A percentile compares a stretch with the other conserved stretches of the same genome.
Conservation (phyloP, 352 stramenopile genomes). For the Phytophthora multivora region DNA sequence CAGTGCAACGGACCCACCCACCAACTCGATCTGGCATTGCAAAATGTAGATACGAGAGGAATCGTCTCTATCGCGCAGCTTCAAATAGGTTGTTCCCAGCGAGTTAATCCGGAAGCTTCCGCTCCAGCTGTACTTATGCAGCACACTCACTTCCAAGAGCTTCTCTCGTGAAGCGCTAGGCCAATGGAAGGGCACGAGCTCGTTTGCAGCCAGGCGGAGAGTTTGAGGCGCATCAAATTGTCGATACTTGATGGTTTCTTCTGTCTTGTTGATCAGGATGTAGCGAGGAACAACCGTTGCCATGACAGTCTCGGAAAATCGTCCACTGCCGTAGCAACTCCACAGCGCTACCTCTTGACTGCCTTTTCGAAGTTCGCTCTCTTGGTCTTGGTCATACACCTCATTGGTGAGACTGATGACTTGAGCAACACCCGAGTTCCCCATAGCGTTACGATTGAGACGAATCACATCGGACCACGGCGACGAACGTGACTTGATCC, state of each 20-base stretch:
- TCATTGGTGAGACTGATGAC: slow-evolving; percentile 85
- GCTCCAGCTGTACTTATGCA: slow-evolving; percentile 85
- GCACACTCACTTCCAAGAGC: slow-evolving; percentile 83
- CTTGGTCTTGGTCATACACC: slow-evolving; percentile 57
- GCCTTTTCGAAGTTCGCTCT: slow-evolving; percentile 66
- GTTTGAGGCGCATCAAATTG: slow-evolving; percentile 80
- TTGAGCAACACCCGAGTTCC: slow-evolving; percentile 87
- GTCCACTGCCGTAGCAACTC: slow-evolving; percentile 83
- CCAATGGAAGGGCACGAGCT: slow-evolving; percentile 87
- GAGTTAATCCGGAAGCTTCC: slow-evolving; percentile 88
- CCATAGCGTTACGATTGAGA: slow-evolving; percentile 88
- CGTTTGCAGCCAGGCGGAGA: slow-evolving; percentile 71
- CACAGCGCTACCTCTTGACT: slow-evolving; percentile 85
- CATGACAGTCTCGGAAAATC: slow-evolving; percentile 87
- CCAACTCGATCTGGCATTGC: slow-evolving; percentile 86
- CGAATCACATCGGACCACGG: slow-evolving; percentile 87
- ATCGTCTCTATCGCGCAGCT: slow-evolving; percentile 75
- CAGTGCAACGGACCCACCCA: slow-evolving; percentile 84
- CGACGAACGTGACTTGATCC: slow-evolving; percentile 75
- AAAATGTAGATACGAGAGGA: slow-evolving; percentile 87
- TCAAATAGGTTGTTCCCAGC: slow-evolving; percentile 86
- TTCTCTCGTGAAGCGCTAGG: slow-evolving; percentile 77
- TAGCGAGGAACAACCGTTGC: slow-evolving; percentile 87
- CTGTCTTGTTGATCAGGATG: slow-evolving; percentile 88
- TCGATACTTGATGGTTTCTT: slow-evolving; percentile 84